Evolutionary conservation across 495 filamentous ascomycete species (phyloP), one percentile per base, ranked within the genome.

Genomic region (Cenococcum geophilum): DNA sequence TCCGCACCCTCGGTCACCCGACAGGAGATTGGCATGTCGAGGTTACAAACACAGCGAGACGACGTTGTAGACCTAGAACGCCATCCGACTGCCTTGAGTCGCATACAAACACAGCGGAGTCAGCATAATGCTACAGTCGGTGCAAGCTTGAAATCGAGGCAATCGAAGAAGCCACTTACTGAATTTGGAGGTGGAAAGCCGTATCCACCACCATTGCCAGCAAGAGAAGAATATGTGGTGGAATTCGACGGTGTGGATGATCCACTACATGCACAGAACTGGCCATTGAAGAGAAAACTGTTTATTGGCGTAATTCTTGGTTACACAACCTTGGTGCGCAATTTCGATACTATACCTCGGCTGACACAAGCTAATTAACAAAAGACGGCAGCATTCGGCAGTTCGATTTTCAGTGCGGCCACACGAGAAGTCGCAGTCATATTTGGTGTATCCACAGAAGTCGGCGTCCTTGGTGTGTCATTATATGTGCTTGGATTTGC

Each of bases 231-330:
- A 60, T 95, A 93, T 76, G 89, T 95, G 1, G 91, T 96, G 18
- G 91, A 92, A 65, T 95, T 95, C 63, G 82, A 86, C 53, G 88
- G 89, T 0, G 83, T 81, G 1, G 80, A 89, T 64, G 90, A 96
- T 71, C 89, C 89, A 10, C 67, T 87, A 47, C 87, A 95, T 72
- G 86, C 89, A 0, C 86, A 88, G 73, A 95, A 95, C 72, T 96
- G 91, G 91, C 77, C 86, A 0, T 68, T 87, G 25, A 79, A 68
- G 61, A 90, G 87, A 75, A 95, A 95, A 86, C 37, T 92, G 21
- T 66, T 80, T 8, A 89, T 82, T 0, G 83, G 84, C 21, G 75
- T 77, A n/a, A 86, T 95, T 63, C 81, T 95, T 8, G 88, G 88
- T 42, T 92, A 82, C 66, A 89, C 86, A 1, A 95, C 89, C 12